Base-by-base conservation (phyloP, 352 stramenopile species). In the Phytophthora tentaculata region DNA sequence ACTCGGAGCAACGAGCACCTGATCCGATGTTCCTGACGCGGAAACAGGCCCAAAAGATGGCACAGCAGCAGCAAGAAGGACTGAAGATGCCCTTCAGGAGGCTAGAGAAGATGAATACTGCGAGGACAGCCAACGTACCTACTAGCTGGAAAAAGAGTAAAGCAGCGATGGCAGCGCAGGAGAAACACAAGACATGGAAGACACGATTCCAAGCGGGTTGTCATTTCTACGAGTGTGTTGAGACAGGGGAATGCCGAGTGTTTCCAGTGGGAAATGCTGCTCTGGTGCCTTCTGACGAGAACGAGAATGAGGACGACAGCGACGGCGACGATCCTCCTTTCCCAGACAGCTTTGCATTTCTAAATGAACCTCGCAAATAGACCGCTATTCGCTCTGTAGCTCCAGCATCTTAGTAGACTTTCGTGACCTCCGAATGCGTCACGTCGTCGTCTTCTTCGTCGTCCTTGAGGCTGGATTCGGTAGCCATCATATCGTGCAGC, bases 21-120 rank as follows among this genome's bases (percentile, higher is more conserved):
- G 80, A 95, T 45, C 51, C 79, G 9, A 66, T 92, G 54, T 95
- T 95, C 63, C 77, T 93, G 57, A 92, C 84, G 16, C 80, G 86
- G 26, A 92, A 91, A 59, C 84, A 91, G 72, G 83, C 79, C 14
- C 80, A 92, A 53, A 95, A 92, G 58, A 71, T 84, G 29, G 79
- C 73, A 23, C 75, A 84, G 32, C 75, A 86, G 45, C 70, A 77
- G n/a, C 74, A 86, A 56, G 77, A 89, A 32, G 67, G 54, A 17
- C 26, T 73, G 9, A 78, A 70, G 24, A 58, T 86, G 56, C 73
- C 79, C 13, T 23, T 89, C 19, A 81, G 76, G 29, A 81, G 77
- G 26, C 58, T 92, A 8, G 83, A 91, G 22, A 77, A 80, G 26
- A 19, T 29, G 2, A 76, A 77, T 32, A 48, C 64, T 10, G 49